Evolutionary conservation across 2,329 filamentous ascomycete species (phyloP), one percentile per base, ranked within the genome.

Genomic region (Aspergillus viridinutans): DNA sequence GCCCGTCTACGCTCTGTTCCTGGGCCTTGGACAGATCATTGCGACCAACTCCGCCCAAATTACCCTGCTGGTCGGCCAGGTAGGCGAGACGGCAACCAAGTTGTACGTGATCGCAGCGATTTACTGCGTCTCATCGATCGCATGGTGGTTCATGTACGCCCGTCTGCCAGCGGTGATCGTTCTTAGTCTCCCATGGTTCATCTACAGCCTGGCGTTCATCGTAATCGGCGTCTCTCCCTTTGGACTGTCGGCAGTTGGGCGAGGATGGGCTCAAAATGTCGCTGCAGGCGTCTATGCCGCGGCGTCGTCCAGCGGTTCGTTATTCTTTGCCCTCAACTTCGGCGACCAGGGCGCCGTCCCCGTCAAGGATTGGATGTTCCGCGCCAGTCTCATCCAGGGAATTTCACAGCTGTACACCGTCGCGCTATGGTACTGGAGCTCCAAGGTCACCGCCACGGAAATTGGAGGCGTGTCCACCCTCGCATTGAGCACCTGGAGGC

Each of bases 271-370:
- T 20, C 83, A 85, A 61, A 82, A 85, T 57, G 74, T 84, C 2
- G 85, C 82, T 6, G 85, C 84, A 2, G 84, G 76, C 2, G 65
- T 85, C 25, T 88, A 88, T 65, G 81, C 84, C 0, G 75, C 80
- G 3, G 85, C 84, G 2, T 85, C 85, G 6, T 80, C 83, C 9
- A 83, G 81, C 28, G 85, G 85, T 12, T 83, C 81, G 1, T 77
- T 88, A 56, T 86, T 84, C 75, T 88, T 88, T 65, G 80, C 85
- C 1, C 78, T 87, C 52, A 88, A 88, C 69, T 87, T 87, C 64
- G 84, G 85, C 56, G 81, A 83, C 62, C 83, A 86, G 73, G 82
- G 83, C 47, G 84, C 83, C 49, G 79, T 82, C 2, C 83, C 84
- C 3, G 81, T 85, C 45, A 84, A 82, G 67, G 78, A 82, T 42